A percentile compares a stretch with the other conserved stretches of the same genome.
Evolutionary conservation across 352 stramenopile genomes (phyloP).

Genomic region (Phytophthora quininea): DNA sequence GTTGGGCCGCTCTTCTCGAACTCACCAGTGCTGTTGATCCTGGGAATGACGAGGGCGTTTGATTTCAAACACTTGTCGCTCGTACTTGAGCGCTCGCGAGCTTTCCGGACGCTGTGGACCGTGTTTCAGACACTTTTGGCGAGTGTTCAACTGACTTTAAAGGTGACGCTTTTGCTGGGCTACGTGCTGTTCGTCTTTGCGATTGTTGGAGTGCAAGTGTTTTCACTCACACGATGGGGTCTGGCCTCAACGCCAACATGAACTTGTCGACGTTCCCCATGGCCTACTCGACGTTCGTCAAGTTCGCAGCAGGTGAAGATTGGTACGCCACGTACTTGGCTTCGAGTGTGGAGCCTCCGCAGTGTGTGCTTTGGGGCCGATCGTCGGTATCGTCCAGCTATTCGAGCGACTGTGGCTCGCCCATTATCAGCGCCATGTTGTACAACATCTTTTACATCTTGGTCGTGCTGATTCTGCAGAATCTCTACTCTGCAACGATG

Average conservation of each 20-base stretch:
- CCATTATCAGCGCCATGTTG: constrained; percentile 66
- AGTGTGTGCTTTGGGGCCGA: constrained; percentile 57
- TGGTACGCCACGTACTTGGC: constrained; percentile 84
- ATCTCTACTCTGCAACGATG: constrained; percentile 83
- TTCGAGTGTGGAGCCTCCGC: constrained; percentile 60
- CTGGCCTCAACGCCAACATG: constrained; percentile 71
- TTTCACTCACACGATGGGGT: constrained; percentile 81
- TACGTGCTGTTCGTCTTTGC: constrained; percentile 87
- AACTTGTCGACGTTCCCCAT: constrained; percentile 83
- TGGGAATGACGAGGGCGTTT: constrained; percentile 79
- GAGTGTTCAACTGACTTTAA: constrained; percentile 71
- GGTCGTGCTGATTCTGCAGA: constrained; percentile 80
- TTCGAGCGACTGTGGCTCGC: constrained; percentile 72
- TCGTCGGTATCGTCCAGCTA: constrained; percentile 24
- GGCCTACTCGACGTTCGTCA: constrained; percentile 77
- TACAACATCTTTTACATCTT: constrained; percentile 86
- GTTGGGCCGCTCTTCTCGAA: constrained; percentile 64
- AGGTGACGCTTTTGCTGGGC: constrained; percentile 80
- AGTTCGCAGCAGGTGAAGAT: constrained; percentile 84
- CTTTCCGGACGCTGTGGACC: constrained; percentile 73
- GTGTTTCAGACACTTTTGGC: constrained; percentile 78
- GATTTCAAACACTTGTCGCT: constrained; percentile 87
- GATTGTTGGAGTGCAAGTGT: constrained; percentile 83
- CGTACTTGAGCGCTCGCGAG: constrained; percentile 70
- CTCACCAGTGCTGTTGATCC: constrained; percentile 70